Evolutionary conservation across 1,139 yeast genomes (phyloP), one percentile per base, ranked within the genome.

Genomic region (Pichia sp.): DNA sequence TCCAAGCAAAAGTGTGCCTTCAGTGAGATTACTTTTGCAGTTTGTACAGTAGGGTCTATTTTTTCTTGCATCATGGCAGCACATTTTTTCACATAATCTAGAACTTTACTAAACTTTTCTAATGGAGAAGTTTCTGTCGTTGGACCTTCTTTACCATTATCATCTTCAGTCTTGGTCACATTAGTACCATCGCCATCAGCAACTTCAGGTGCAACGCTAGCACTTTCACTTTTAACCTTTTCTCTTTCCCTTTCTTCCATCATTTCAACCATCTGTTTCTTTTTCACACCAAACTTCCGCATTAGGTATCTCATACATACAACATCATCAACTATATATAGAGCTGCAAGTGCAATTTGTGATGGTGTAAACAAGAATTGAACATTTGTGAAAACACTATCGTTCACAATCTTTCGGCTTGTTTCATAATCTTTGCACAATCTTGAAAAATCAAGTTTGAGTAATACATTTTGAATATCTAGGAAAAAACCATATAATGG

Each of bases 401-500:
- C 81, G 36, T 78, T 74, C 7, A 86, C 68, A 62, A 79, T 25
- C 67, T 68, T 51, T 82, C 75, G 3, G 95, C 85, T 23, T 31
- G 67, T 63, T 53, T 85, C 95, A 58, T 84, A 85, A 31, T 74
- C 66, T 40, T 67, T 66, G 1, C 77, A 78, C 21, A 76, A 55
- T 17, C 71, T 63, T 41, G 71, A 72, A 34, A 49, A 48, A 34
- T 56, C 58, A 7, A 57, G 40, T 35, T 59, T 61, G 4, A 54
- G 62, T 39, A 86, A 63, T 1, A 77, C 72, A 19, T 76, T 72
- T 58, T 91, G 98, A 61, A 85, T 69, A 60, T 91, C 98, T 34
- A 91, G 71, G 60, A 82, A 89, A 56, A 91, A 88, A 22, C 98
- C 98, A 59, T 89, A 93, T 21, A 91, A 63, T 0, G 97, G 88